Evolutionary conservation across 225 moss, liverwort and hornwort genomes (phyloP).

Genomic region (Pseudisothecium myosuroides): DNA sequence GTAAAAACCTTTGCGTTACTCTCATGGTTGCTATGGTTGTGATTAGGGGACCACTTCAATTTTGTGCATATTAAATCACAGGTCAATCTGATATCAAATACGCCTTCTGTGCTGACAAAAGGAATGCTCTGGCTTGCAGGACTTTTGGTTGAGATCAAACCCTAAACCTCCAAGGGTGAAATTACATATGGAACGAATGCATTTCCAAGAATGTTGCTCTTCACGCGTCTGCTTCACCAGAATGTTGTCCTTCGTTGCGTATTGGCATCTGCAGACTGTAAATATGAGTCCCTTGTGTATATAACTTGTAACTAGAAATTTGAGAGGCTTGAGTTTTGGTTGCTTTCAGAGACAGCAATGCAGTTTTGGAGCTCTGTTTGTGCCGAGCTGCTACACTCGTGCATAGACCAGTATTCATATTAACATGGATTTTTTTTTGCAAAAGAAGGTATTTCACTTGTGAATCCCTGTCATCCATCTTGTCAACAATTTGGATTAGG

Average conservation of each 20-base stretch:
- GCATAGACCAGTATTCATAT: background rate
- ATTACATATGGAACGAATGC: background rate
- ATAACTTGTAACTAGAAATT: background rate
- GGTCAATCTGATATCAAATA: background rate
- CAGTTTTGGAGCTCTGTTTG: background rate
- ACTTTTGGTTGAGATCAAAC: background rate
- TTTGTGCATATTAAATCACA: background rate
- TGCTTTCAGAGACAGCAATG: background rate
- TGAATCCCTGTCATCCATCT: background rate
- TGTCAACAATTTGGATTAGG: background rate
- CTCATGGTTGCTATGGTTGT: background rate
- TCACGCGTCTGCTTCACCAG: background rate
- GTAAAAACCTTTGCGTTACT: background rate
- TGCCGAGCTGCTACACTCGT: background rate
- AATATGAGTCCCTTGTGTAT: background rate
- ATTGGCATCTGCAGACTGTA: background rate
- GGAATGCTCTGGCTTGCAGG: background rate
- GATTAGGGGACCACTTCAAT: background rate
- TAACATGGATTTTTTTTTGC: background rate
- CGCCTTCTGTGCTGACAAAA: background rate
- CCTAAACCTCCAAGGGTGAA: background rate
- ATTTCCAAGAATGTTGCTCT: background rate
- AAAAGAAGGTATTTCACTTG: background rate
- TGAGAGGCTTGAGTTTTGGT: background rate
- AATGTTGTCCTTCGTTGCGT: background rate